Conservation (phyloP, 2,329 filamentous ascomycete species). For the Trichoderma sp. region DNA sequence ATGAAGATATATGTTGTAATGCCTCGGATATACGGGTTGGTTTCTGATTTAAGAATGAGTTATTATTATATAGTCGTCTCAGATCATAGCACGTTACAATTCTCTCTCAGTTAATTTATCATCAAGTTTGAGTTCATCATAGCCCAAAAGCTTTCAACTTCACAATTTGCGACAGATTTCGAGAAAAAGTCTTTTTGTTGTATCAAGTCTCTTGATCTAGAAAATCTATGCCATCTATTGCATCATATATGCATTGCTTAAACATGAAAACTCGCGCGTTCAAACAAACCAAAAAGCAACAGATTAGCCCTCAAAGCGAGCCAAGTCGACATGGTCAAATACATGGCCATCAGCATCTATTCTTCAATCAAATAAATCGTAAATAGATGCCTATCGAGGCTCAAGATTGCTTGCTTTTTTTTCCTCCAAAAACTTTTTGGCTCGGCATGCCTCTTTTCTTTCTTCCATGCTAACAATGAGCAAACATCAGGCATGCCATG, state of each 20-base stretch:
- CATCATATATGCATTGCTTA: background rate
- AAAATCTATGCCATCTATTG: background rate
- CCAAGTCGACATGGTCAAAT: background rate
- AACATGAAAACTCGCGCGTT: background rate
- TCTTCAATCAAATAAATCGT: background rate
- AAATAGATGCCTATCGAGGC: background rate
- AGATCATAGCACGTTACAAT: too few species aligned
- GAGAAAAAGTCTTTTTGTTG: too few species aligned
- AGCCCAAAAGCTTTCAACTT: too few species aligned
- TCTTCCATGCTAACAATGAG: background rate
- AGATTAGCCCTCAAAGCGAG: too few species aligned
- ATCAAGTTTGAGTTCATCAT: background rate
- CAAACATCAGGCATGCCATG: background rate
- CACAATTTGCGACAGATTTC: too few species aligned
- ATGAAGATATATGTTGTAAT: background rate
- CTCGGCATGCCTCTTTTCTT: background rate
- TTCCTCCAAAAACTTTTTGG: background rate
- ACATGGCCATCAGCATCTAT: background rate
- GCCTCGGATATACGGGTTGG: background rate
- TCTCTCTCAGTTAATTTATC: background rate
- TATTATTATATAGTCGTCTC: too few species aligned
- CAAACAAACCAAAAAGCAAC: background rate
- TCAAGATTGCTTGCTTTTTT: background rate
- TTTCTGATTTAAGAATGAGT: background rate
- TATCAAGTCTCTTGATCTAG: background rate